Conservation (phyloP, 768 basidiomycete genomes). For the Boletales sp. region DNA sequence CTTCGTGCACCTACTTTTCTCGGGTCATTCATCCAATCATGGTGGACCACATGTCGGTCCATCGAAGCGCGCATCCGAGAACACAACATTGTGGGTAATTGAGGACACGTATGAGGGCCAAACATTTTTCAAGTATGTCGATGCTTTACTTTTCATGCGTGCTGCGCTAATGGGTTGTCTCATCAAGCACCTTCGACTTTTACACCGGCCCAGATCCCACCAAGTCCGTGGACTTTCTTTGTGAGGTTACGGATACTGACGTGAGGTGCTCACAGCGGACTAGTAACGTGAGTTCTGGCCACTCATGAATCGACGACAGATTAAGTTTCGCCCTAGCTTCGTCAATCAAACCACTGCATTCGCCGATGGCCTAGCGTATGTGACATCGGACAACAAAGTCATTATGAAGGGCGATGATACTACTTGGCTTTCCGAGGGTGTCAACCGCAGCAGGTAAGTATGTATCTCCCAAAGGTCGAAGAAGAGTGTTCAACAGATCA, state of each 20-base stretch:
- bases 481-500: not conserved
- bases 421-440: constrained; percentile 48
- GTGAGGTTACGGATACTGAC: constrained; percentile 12
- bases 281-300: constrained; percentile 54
- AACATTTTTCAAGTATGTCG: constrained; percentile 66
- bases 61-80: constrained; percentile 15
- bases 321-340: constrained; percentile 44
- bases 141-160: not conserved
- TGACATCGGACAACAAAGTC: constrained; percentile 53
- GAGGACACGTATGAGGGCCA: constrained; percentile 64
- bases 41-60: not conserved
- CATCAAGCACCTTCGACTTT: constrained; percentile 53
- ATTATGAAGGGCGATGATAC: constrained; percentile 79
- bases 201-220: constrained; percentile 64
- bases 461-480: not conserved
- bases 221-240: constrained; percentile 33
- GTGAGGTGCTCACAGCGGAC: constrained; percentile 45
- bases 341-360: constrained; percentile 55
- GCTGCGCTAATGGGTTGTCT: constrained; percentile 4
- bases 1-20: constrained; percentile 2
- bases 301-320: constrained; percentile 1
- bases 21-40: not conserved
- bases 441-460: constrained; percentile 56
- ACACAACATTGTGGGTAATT: constrained; percentile 59
- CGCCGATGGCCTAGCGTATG: constrained; percentile 50